phyloP scores from a whole-genome alignment of 75 land plant genomes.

The Cunninghamia lanceolata region DNA sequence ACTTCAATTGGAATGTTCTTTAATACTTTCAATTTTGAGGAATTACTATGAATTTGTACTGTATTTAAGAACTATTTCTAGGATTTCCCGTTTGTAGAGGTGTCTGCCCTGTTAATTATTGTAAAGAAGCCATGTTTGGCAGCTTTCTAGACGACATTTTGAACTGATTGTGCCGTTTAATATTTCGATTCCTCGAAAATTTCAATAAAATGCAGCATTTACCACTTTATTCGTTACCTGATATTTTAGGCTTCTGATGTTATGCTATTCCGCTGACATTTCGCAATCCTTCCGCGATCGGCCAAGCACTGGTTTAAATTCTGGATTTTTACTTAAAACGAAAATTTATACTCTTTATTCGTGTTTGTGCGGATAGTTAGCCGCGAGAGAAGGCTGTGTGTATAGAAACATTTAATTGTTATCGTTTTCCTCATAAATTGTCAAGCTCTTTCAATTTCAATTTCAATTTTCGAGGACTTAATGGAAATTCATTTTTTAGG shows the following conservation, averaged over 20 bases:
- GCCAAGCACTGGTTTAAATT: no score
- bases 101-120: neutral
- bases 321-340: neutral
- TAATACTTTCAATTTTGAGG: neutral
- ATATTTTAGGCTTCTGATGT: neutral
- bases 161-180: neutral
- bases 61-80: neutral
- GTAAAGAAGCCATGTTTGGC: neutral
- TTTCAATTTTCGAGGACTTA: no score
- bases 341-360: neutral
- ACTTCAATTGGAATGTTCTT: neutral
- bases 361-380: neutral
- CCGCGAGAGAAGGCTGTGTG: no score
- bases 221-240: neutral
- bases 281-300: neutral
- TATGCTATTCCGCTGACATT: neutral
- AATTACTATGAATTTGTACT: no score
- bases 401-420: no score
- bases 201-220: neutral
- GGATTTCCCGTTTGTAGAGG: neutral
- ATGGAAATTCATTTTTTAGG: no score
- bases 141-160: neutral
- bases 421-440: no score
- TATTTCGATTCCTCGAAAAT: neutral
- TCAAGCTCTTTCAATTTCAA: no score